A percentile compares a stretch with the other conserved stretches of the same genome.
Conservation (phyloP, 2,329 filamentous ascomycete species). For the Beauveria sp. region DNA sequence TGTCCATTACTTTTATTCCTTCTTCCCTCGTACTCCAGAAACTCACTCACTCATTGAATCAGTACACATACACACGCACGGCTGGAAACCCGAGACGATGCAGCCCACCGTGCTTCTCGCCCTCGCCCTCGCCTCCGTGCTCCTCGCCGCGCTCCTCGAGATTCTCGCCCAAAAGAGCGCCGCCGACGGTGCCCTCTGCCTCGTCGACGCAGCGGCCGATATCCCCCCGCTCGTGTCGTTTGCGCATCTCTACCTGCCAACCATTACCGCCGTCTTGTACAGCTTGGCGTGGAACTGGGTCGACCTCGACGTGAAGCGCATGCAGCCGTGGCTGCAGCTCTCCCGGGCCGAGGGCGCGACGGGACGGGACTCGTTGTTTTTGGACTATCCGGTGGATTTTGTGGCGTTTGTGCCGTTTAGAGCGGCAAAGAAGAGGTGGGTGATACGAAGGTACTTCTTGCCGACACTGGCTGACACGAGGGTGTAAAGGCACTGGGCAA, state of each 20-base stretch:
- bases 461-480: background rate
- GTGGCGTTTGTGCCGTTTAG: constrained; percentile 25
- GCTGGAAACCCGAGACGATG: constrained; percentile 3
- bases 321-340: constrained; percentile 54
- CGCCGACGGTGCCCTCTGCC: constrained; percentile 31
- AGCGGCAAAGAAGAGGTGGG: constrained; percentile 15
- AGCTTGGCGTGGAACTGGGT: constrained; percentile 53
- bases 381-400: constrained; percentile 44
- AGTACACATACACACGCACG: background rate
- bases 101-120: constrained; percentile 26
- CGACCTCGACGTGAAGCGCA: constrained; percentile 49
- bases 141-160: constrained; percentile 37
- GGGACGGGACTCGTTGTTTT: constrained; percentile 37
- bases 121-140: constrained; percentile 29
- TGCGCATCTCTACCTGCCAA: constrained; percentile 45
- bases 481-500: constrained; percentile 41
- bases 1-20: no score
- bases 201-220: constrained; percentile 18
- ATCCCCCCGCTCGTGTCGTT: constrained; percentile 31
- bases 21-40: background rate
- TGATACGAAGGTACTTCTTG: no score
- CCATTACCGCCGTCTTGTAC: constrained; percentile 45
- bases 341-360: constrained; percentile 37
- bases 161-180: constrained; percentile 32
- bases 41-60: background rate